Percentiles rank a stretch among this genome's conserved stretches.
These are phyloP conservation scores for Melocanna baccifera DNA, from an alignment of 176 grass and related monocot species.

Conservation along the genomic window DNA sequence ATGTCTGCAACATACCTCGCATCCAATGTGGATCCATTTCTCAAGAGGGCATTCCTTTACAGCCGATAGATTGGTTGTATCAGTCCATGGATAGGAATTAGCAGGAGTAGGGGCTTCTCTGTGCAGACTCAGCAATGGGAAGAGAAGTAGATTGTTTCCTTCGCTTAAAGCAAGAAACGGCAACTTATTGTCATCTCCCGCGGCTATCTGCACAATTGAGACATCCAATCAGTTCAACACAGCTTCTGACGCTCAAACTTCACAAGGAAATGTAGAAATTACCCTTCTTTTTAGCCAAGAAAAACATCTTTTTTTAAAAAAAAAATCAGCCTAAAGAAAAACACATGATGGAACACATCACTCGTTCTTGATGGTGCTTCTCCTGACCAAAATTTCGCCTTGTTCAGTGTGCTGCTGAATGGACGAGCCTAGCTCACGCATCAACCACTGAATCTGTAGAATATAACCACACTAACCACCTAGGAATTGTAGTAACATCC, in stretches of 20 bases:
- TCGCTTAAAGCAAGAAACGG: slow-evolving; percentile 83
- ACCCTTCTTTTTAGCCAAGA: background rate
- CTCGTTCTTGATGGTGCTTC: background rate
- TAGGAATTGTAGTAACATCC: background rate
- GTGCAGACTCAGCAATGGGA: slow-evolving; percentile 71
- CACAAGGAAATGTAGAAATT: background rate
- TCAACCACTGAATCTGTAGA: background rate
- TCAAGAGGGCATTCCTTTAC: slow-evolving; percentile 59
- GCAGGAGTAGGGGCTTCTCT: slow-evolving; percentile 51
- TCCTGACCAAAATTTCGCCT: background rate
- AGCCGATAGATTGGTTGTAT: slow-evolving; percentile 44
- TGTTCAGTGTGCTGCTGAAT: background rate
- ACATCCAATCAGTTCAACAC: background rate
- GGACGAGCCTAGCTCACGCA: background rate
- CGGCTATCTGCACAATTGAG: slow-evolving; percentile 38
- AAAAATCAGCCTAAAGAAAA: background rate
- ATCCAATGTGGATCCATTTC: slow-evolving; percentile 87
- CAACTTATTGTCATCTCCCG: slow-evolving; percentile 35
- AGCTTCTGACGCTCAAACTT: background rate
- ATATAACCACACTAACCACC: background rate
- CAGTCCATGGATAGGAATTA: slow-evolving; percentile 55
- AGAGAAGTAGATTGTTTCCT: slow-evolving; percentile 74
- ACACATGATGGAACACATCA: background rate
- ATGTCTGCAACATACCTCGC: slow-evolving; percentile 57
- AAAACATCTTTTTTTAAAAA: background rate